Evolutionary conservation across 495 filamentous ascomycete genomes (phyloP).

Genomic region (Bacidia gigantensis): DNA sequence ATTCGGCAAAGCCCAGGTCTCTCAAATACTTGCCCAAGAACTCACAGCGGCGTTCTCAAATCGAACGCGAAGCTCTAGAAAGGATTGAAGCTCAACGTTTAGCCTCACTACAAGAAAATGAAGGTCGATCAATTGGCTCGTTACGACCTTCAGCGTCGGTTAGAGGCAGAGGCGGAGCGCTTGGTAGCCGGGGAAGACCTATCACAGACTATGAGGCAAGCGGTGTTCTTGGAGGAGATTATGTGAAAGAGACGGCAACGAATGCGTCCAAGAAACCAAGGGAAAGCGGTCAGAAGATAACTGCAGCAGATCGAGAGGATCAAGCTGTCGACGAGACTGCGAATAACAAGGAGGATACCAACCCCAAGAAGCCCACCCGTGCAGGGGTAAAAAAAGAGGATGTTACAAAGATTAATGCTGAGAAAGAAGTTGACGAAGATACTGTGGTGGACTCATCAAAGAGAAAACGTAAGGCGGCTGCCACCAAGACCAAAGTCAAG

Average conservation of each 20-base stretch:
- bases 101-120: slow-evolving; percentile 25
- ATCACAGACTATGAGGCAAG: slow-evolving; percentile 11
- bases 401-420: slow-evolving; percentile 10
- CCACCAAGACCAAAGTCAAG: slow-evolving; percentile 11
- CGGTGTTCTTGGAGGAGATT: slow-evolving; percentile 17
- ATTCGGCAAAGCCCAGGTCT: slow-evolving; percentile 1
- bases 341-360: background rate
- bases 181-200: background rate
- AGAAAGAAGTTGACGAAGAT: slow-evolving; percentile 16
- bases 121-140: slow-evolving; percentile 11
- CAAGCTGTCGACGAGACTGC: slow-evolving; percentile 5
- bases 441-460: slow-evolving; percentile 9
- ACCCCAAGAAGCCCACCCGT: background rate
- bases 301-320: background rate
- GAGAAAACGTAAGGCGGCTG: slow-evolving; percentile 1
- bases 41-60: slow-evolving; percentile 35
- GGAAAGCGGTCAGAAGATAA: slow-evolving; percentile 12
- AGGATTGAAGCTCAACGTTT: slow-evolving; percentile 33
- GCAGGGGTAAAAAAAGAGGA: slow-evolving; percentile 13
- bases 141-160: slow-evolving; percentile 17
- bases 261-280: slow-evolving; percentile 11
- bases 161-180: slow-evolving; percentile 8
- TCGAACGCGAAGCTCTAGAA: slow-evolving; percentile 38
- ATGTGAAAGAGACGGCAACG: slow-evolving; percentile 20
- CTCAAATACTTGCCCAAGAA: slow-evolving; percentile 38